Conservation (phyloP, 768 basidiomycete species). For the Termitomyces sp. region DNA sequence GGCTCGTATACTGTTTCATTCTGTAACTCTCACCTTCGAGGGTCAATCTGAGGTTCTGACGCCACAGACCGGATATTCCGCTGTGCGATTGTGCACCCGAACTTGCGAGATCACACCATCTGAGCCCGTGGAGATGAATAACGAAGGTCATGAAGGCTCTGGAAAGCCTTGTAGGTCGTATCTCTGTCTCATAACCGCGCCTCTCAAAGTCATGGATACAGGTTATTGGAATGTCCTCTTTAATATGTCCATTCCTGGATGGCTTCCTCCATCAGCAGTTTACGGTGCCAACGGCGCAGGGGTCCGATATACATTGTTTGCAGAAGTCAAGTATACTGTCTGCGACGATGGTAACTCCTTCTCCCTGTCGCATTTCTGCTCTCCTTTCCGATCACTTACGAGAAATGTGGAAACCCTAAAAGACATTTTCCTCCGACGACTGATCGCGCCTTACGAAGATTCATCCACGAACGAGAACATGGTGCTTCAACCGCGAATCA, state of each 20-base stretch:
- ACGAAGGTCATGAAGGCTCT: constrained; percentile 57
- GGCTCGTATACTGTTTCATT: constrained; percentile 54
- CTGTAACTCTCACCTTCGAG: constrained; percentile 74
- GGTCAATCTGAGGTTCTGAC: constrained; percentile 78
- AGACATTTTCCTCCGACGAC: neutral
- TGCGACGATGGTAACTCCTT: constrained; percentile 36
- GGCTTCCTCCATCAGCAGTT: constrained; percentile 65
- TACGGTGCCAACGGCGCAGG: constrained; percentile 51
- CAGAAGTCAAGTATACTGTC: constrained; percentile 54
- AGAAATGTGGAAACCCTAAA: constrained; percentile 34
- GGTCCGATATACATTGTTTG: constrained; percentile 60
- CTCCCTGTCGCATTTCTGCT: constrained; percentile 49
- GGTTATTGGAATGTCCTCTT: constrained; percentile 73
- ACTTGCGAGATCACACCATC: constrained; percentile 54
- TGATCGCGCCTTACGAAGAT: neutral
- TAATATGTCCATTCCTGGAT: constrained; percentile 82
- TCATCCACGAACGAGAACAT: constrained; percentile 22
- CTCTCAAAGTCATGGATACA: constrained; percentile 13
- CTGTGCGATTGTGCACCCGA: constrained; percentile 61
- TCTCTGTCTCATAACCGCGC: neutral
- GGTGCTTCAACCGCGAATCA: constrained; percentile 43
- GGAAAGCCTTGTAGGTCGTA: constrained; percentile 41
- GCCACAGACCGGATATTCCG: constrained; percentile 58
- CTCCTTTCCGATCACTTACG: constrained; percentile 44
- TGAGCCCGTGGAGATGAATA: constrained; percentile 54